Conservation (phyloP, 345 rosid species). For the Capsella bursapastoris region DNA sequence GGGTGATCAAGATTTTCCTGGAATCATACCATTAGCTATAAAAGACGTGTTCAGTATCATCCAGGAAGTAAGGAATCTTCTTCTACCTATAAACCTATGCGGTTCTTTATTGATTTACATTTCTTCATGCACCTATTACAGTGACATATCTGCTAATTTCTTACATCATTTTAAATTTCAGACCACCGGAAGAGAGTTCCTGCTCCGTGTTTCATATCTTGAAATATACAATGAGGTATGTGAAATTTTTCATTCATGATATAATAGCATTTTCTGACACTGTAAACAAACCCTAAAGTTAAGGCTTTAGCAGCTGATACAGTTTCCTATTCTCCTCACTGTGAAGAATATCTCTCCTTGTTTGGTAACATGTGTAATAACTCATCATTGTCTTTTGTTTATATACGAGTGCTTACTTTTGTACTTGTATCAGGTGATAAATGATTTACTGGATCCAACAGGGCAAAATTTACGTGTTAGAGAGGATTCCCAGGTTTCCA, state of each 20-base stretch:
- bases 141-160: constrained; percentile 3
- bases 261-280: constrained; percentile 11
- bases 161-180: constrained; percentile 47
- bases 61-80: constrained; percentile 64
- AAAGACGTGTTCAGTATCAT: constrained; percentile 87
- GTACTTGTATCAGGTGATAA: constrained; percentile 63
- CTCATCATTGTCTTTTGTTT: constrained; percentile 6
- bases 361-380: constrained; percentile 16
- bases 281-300: constrained; percentile 5
- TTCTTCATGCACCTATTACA: constrained; percentile 19
- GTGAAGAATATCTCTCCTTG: constrained; percentile 12
- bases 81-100: constrained; percentile 1
- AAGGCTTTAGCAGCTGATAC: neutral
- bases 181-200: constrained; percentile 80
- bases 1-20: constrained; percentile 95
- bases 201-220: constrained; percentile 87
- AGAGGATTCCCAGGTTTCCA: constrained; percentile 77
- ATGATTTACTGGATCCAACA: constrained; percentile 80
- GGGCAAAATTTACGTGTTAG: constrained; percentile 85
- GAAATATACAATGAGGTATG: constrained; percentile 87
- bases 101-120: constrained; percentile 17
- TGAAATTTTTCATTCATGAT: neutral
- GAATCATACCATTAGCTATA: constrained; percentile 80
- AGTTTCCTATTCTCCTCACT: neutral
- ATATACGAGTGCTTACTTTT: constrained; percentile 3